Conservation (phyloP, 768 basidiomycete species). For the Termitomyces sp. region DNA sequence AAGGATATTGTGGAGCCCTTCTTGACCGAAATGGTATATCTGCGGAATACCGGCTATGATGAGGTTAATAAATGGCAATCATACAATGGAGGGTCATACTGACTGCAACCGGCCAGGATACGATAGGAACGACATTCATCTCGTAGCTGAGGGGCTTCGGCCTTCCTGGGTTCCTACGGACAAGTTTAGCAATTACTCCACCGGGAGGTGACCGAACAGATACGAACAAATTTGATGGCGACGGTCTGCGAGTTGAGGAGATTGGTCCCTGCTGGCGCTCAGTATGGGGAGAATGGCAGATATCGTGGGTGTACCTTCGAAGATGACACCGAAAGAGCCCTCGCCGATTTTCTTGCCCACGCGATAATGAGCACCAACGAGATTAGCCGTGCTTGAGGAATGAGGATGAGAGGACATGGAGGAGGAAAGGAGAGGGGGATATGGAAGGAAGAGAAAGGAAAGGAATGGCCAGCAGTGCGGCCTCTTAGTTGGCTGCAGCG, state of each 20-base stretch:
- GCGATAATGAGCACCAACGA: slow-evolving; percentile 95
- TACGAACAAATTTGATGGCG: slow-evolving; percentile 98
- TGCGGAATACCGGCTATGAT: slow-evolving; percentile 89
- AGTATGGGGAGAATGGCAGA: background rate
- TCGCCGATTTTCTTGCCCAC: slow-evolving; percentile 99
- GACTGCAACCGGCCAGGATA: slow-evolving; percentile 85
- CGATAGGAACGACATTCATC: slow-evolving; percentile 99
- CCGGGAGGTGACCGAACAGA: slow-evolving; percentile 8
- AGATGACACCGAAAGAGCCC: slow-evolving; percentile 96
- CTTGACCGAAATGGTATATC: slow-evolving; percentile 99
- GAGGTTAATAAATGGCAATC: slow-evolving; percentile 15
- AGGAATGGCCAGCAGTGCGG: slow-evolving; percentile 23
- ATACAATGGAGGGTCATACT: slow-evolving; percentile 29
- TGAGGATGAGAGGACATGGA: slow-evolving; percentile 57
- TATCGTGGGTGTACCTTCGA: slow-evolving; percentile 53
- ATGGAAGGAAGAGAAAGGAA: slow-evolving; percentile 19
- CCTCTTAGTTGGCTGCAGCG: slow-evolving; percentile 23
- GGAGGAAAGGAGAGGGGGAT: slow-evolving; percentile 14
- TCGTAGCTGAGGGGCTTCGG: slow-evolving; percentile 94
- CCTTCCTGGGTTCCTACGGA: slow-evolving; percentile 78
- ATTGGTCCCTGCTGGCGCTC: slow-evolving; percentile 69
- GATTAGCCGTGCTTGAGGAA: slow-evolving; percentile 59
- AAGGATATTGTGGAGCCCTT: slow-evolving; percentile 96
- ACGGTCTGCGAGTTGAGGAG: slow-evolving; percentile 97
- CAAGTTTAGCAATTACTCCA: slow-evolving; percentile 11